Evolutionary conservation across 257 asterid genomes (phyloP), one percentile per base, ranked within the genome.

Genomic region (Solanum microdontum): DNA sequence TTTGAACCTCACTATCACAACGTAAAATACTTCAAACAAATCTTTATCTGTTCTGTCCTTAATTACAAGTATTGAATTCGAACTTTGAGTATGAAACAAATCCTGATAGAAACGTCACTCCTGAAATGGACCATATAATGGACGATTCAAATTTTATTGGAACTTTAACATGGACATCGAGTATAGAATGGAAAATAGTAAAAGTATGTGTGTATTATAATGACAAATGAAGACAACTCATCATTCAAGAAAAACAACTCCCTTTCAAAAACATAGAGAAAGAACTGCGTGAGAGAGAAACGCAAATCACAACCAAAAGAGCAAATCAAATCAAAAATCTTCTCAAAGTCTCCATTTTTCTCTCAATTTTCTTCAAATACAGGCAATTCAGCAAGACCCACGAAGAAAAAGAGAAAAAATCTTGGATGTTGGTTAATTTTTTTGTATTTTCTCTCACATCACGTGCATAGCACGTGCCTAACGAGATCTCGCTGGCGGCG

Each of bases 71-170:
- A 21, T 58, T 8, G 23, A 2, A 2, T 21, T 58, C 2, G 2
- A 58, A 7, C 4, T 1, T 58, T 7, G 12, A 1, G 9, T 55
- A 19, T 55, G 4, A 55, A 58, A 21, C 0, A 19, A 21, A 21
- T 58, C 0, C 0, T 8, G 1, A 19, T 58, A 21, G 0, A 55
- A 21, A 3, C 0, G 2, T 17, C n/a, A 55, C 1, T 15, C 3
- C 1, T 19, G 0, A 7, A 58, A 19, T 58, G 3, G 0, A 21
- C 0, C 30, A 30, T 30, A 28, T 28, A 30, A 1, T 30, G 2
- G 0, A 30, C 30, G 30, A 30, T 30, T 21, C 0, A 58, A 19
- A 21, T 7, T 58, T 58, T 0, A 8, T 21, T 1, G 0, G 2
- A 21, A 58, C 11, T 58, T 0, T 0, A 21, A 58, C 5, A 14